phyloP scores from a whole-genome alignment of 176 grass and related monocot genomes.

The Zoysia pacifica region DNA sequence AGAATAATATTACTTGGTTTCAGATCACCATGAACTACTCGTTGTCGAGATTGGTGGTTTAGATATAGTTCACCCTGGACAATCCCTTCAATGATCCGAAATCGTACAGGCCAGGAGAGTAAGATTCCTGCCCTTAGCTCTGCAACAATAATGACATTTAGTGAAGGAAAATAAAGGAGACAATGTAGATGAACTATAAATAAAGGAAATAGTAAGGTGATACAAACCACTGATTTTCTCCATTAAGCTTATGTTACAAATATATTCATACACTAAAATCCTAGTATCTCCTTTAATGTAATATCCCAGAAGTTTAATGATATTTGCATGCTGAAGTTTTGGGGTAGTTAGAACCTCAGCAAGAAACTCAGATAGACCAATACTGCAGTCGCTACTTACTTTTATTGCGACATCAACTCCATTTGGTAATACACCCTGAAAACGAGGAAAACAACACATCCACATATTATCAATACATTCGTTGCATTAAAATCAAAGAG shows the following conservation, averaged over 20 bases:
- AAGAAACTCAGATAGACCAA: not conserved
- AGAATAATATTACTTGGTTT: slow-evolving; percentile 26
- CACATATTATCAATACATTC: not conserved
- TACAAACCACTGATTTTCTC: not conserved
- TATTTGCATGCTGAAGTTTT: slow-evolving; percentile 17
- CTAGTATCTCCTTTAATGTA: not conserved
- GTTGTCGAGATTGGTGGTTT: not conserved
- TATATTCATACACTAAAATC: slow-evolving; percentile 9
- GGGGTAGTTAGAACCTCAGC: not conserved
- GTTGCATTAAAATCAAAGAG: too few species aligned
- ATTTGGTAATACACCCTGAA: not conserved
- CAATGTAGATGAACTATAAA: not conserved
- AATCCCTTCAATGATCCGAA: slow-evolving; percentile 38
- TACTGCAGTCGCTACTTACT: too few species aligned
- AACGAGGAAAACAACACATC: not conserved
- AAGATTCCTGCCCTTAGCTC: not conserved
- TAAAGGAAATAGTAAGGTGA: not conserved
- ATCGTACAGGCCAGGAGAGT: not conserved
- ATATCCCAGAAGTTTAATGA: slow-evolving; percentile 18
- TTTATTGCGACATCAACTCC: slow-evolving; percentile 1
- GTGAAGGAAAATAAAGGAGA: not conserved
- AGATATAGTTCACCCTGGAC: slow-evolving; percentile 2
- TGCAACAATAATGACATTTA: not conserved
- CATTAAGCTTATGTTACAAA: not conserved
- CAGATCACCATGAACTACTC: slow-evolving; percentile 6